Percentiles rank a stretch among this genome's conserved stretches.
phyloP scores from a whole-genome alignment of 2,329 filamentous ascomycete species.

The Magnaporthiopsis rhizophila region DNA sequence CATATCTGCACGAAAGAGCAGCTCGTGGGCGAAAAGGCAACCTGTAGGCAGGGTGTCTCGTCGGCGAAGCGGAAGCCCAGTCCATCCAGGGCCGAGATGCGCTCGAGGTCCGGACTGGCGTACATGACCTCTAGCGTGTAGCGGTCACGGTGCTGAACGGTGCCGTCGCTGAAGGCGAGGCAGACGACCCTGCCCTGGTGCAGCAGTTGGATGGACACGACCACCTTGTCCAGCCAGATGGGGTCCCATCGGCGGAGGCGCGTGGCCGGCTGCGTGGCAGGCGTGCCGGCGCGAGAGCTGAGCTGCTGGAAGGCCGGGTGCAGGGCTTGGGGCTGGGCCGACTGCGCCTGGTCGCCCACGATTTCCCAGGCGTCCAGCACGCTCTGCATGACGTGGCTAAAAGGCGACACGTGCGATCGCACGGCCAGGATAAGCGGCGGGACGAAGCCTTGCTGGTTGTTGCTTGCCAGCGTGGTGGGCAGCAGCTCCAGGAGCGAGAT shows the following conservation, averaged over 20 bases:
- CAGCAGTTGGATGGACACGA: conserved; percentile 59
- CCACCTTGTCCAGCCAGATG: conserved; percentile 58
- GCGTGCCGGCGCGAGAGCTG: conserved; percentile 30
- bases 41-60: conserved; percentile 43
- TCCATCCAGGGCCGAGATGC: conserved; percentile 64
- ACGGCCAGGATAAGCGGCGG: conserved; percentile 63
- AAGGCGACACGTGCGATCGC: conserved; percentile 50
- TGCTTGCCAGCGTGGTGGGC: conserved; percentile 51
- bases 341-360: conserved; percentile 43
- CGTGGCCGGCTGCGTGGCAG: conserved; percentile 13
- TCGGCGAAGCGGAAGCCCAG: conserved; percentile 67
- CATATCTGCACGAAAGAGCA: conserved; percentile 51
- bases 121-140: conserved; percentile 62
- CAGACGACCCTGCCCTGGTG: conserved; percentile 66
- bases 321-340: conserved; percentile 42
- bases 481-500: conserved; percentile 71
- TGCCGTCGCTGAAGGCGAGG: conserved; percentile 71
- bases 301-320: conserved; percentile 74
- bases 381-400: conserved; percentile 45
- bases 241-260: conserved; percentile 59
- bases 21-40: conserved; percentile 52
- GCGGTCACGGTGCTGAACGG: conserved; percentile 71
- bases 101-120: conserved; percentile 53
- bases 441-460: conserved; percentile 43
- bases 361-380: conserved; percentile 81